Percentiles rank a stretch among this genome's conserved stretches.
Conservation (phyloP, 208 protist species). For the Naegleria lovaniensis region DNA sequence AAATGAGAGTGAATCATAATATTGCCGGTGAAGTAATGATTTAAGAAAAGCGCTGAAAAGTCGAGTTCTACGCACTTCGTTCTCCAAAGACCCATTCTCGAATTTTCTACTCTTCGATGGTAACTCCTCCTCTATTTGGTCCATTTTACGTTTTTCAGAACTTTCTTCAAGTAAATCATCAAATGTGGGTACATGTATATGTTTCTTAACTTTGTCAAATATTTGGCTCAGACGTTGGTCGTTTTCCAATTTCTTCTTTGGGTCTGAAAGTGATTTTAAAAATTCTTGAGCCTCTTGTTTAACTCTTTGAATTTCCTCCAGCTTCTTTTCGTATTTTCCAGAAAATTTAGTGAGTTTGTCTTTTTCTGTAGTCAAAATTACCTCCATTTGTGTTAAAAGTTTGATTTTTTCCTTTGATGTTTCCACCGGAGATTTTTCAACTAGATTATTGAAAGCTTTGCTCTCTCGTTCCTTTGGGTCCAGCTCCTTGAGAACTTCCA, state of each 20-base stretch:
- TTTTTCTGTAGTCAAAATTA: neutral
- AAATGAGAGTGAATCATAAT: neutral
- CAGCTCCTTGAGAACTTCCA: neutral
- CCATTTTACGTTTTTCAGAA: neutral
- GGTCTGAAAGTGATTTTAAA: neutral
- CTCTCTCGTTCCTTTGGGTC: neutral
- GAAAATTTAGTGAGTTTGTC: neutral
- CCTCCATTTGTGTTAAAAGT: neutral
- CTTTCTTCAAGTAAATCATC: neutral
- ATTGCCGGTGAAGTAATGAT: neutral
- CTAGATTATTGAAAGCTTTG: neutral
- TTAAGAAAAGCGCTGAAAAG: no score
- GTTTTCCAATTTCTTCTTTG: neutral
- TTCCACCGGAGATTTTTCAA: neutral
- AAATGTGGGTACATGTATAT: neutral
- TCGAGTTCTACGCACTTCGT: neutral
- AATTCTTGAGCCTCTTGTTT: no score
- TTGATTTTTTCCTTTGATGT: neutral
- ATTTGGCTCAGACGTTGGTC: neutral
- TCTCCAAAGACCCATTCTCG: neutral
- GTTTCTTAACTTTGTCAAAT: neutral
- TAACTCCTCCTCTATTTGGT: neutral
- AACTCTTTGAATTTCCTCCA: no score
- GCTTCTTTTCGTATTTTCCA: neutral
- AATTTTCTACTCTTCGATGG: neutral